Evolutionary conservation across 345 rosid genomes (phyloP).

Genomic region (Acer negundo): DNA sequence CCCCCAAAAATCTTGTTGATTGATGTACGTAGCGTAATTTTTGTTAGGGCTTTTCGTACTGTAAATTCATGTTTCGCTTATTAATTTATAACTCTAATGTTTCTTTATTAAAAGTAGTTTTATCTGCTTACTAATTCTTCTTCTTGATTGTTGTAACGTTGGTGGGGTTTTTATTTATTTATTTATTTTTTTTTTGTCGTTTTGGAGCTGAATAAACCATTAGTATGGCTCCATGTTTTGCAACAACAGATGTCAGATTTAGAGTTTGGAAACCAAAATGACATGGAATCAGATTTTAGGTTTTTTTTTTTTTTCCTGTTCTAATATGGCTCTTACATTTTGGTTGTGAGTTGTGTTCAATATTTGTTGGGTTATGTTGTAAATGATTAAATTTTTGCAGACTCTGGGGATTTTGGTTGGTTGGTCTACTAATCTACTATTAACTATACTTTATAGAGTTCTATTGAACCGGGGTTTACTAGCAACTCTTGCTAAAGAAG

Average conservation of each 20-base stretch:
- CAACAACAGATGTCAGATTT: not conserved
- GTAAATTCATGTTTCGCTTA: not conserved
- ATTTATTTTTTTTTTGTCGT: not conserved
- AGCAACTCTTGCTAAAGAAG: no score
- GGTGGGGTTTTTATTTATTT: no score
- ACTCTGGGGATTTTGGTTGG: not conserved
- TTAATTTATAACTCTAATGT: not conserved
- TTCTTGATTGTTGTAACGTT: not conserved
- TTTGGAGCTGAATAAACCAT: not conserved
- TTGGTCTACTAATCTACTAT: no score
- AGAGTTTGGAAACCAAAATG: not conserved
- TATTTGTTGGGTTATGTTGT: no score
- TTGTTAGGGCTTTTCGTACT: constrained; percentile 16
- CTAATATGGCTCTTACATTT: not conserved
- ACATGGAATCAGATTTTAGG: not conserved
- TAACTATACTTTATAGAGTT: no score
- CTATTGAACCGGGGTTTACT: no score
- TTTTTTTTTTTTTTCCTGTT: not conserved
- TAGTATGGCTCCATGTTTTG: not conserved
- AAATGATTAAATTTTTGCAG: not conserved
- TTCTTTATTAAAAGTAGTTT: not conserved
- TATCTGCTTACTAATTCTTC: not conserved
- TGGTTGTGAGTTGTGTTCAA: no score
- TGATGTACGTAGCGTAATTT: not conserved
- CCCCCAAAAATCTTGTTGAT: not conserved